Evolutionary conservation across 495 filamentous ascomycete genomes (phyloP).

Genomic region (Neurospora intermedia): DNA sequence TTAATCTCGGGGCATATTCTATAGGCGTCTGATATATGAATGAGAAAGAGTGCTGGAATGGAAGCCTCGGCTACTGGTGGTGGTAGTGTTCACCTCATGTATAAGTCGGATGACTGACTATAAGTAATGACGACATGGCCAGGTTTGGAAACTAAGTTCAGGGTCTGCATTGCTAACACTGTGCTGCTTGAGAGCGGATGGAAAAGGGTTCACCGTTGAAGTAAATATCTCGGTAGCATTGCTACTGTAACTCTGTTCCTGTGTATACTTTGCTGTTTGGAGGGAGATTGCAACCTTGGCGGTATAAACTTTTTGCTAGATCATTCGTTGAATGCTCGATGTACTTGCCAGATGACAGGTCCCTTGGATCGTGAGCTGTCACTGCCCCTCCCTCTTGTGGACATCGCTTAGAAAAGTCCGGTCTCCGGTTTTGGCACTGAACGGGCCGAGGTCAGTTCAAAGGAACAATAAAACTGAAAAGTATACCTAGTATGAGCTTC

Average conservation of each 20-base stretch:
- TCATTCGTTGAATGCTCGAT: neutral
- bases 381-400: neutral
- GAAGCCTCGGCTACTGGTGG: neutral
- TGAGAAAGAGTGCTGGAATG: neutral
- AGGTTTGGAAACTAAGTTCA: neutral
- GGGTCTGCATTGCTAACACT: neutral
- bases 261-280: neutral
- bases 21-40: too few relatives aligned
- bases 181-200: neutral
- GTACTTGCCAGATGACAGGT: neutral
- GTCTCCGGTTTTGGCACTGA: neutral
- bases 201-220: neutral
- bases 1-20: neutral
- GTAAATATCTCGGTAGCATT: neutral
- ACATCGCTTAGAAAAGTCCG: neutral
- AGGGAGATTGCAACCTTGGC: neutral
- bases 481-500: neutral
- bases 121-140: neutral
- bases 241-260: neutral
- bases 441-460: neutral
- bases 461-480: neutral
- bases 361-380: neutral
- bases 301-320: neutral
- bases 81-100: neutral
- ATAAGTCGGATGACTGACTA: neutral